Evolutionary conservation across 352 stramenopile genomes (phyloP), one percentile per base, ranked within the genome.

Genomic region (Elongisporangium prolatum): DNA sequence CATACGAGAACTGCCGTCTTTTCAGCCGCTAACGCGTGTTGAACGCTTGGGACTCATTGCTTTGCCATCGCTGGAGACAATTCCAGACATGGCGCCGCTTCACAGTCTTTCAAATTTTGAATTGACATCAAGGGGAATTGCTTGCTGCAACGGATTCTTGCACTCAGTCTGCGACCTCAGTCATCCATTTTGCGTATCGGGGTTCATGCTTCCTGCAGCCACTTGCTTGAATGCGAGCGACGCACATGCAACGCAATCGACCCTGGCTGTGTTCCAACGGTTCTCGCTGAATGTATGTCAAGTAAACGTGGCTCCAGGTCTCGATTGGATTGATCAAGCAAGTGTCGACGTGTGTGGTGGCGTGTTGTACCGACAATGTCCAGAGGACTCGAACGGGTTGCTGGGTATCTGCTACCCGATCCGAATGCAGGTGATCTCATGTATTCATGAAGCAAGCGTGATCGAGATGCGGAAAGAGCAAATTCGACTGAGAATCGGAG

Each of bases 71-170:
- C 48, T 81, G 4, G 22, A 60, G 11, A 56, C 55, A 6, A 21
- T 81, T 21, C 67, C 67, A 8, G 61, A 77, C 16, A 24, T 78
- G 9, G 20, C 52, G 0, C 49, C 55, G 1, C 51, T 69, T 4
- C 24, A 58, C 5, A 56, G 63, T 1, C 56, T 81, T 4, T 40
- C 52, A 0, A 21, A 78, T 7, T 65, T 61, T 24, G 52, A 40
- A 0, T 57, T 11, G 8, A 72, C 37, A n/a, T 59, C 54, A 0
- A 22, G 52, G 18, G 50, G 52, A 7, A 13, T 72, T n/a, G n/a
- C n/a, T 11, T 78, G 72, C 47, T 81, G 69, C 61, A 72, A 78
- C 25, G 72, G 72, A 0, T 67, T 64, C 48, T 20, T 76, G 11
- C 56, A 53, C 4, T 40, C 5, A 13, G 8, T 24, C 4, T 81